Base-by-base conservation (phyloP, 2,329 filamentous ascomycete species). In the Diaporthe capsici region DNA sequence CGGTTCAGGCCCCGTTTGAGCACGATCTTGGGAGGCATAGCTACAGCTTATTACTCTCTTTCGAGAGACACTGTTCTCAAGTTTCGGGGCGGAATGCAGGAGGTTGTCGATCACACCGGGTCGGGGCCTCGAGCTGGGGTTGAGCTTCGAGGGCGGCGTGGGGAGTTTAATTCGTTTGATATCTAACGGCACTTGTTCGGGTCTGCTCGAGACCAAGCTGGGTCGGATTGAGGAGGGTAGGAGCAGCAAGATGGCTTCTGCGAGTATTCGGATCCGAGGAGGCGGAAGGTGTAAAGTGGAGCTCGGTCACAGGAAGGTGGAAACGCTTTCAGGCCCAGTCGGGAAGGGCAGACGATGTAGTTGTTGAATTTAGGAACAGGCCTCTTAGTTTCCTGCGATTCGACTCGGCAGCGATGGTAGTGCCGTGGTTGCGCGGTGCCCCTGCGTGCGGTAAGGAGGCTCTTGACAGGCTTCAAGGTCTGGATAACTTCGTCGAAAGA, bases 401-500 rank as follows among this genome's bases (percentile, higher is more conserved):
- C 13, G 22, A 37, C 20, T 68, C 47, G 65, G 10, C 47, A 34
- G 65, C 65, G 15, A 5, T 51, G 31, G 13, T 53, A 9, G 15
- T 68, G 47, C 65, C 47, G 65, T 68, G 34, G 47, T 28, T 53
- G 65, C 22, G 65, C 22, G 47, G n/a, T 68, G 65, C 65, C 61
- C 37, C 31, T 51, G 39, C 8, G 37, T 53, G n/a, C 80, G 84
- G 88, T 84, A 85, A 85, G 84, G 84, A 86, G 86, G 88, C 87
- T 86, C 89, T 90, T 85, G 83, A 83, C 58, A 81, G 84, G 88
- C 85, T 85, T 84, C 84, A 86, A 86, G 88, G 87, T 86, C 90
- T 90, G 85, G 83, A 83, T 90, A 92, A 91, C 92, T 93, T 90
- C 89, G 92, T 94, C 92, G 90, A 92, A 73, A 86, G 89, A 84